Percentiles rank a stretch among this genome's conserved stretches.
Evolutionary conservation across 2,329 filamentous ascomycete genomes (phyloP).

Genomic region (Sordariomycetes sp.): DNA sequence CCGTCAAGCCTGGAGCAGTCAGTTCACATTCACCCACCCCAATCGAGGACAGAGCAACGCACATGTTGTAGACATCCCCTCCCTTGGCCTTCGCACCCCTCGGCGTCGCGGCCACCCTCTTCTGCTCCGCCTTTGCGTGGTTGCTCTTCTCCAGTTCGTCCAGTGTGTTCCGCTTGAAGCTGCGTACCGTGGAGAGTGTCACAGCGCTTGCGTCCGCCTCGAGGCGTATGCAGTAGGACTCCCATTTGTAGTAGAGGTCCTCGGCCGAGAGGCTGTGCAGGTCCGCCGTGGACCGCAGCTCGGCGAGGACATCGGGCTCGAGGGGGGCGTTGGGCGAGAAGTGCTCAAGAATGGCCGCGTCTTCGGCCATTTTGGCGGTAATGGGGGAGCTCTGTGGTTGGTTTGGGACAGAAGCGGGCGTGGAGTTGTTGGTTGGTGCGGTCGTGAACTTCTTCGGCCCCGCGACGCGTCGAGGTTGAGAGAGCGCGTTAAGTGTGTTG

Average conservation of each 20-base stretch:
- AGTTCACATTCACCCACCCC: neutral
- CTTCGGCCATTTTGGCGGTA: neutral
- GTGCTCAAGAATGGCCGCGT: neutral
- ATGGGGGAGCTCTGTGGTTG: neutral
- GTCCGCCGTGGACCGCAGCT: constrained; percentile 77
- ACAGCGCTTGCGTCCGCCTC: constrained; percentile 61
- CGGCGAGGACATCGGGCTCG: constrained; percentile 65
- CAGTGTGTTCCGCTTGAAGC: constrained; percentile 79
- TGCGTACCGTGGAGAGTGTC: constrained; percentile 58
- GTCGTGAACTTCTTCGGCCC: neutral
- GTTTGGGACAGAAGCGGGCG: neutral
- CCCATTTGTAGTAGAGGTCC: constrained; percentile 97
- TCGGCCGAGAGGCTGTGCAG: constrained; percentile 72
- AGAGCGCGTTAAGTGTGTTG: constrained; percentile 1
- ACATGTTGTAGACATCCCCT: constrained; percentile 74
- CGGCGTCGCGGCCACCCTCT: constrained; percentile 51
- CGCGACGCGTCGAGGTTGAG: constrained; percentile 1
- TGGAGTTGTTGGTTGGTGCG: neutral
- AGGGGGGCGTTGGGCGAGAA: constrained; percentile 25
- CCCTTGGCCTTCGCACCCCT: constrained; percentile 43
- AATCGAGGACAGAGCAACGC: constrained; percentile 15
- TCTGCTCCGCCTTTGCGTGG: constrained; percentile 52
- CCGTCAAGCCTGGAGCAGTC: constrained; percentile 40
- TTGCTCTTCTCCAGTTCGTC: constrained; percentile 72
- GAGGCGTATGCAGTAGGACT: constrained; percentile 95